Evolutionary conservation across 2,329 filamentous ascomycete genomes (phyloP), one percentile per base, ranked within the genome.

Genomic region (Nemania serpens): DNA sequence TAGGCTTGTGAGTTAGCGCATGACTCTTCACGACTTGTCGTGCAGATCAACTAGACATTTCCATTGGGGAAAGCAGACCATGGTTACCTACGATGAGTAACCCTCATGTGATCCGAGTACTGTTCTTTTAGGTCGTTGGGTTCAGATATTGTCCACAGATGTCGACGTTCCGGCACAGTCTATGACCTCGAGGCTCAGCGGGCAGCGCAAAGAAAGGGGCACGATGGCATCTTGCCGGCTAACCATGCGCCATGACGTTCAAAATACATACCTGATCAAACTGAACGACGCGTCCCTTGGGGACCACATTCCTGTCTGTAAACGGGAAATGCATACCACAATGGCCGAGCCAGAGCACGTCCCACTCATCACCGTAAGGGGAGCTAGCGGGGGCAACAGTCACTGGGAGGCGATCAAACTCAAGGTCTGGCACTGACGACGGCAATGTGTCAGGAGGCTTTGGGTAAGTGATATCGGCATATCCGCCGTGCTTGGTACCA

Each of bases 271-370:
- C 36, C 36, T 39, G 11, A 39, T 39, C 36, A 39, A n/a, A 39
- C 22, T 66, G 69, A n/a, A 75, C 68, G 6, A 78, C 68, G 4
- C 74, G 71, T 0, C 69, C 71, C 39, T 71, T 71, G 2, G 75
- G 68, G 2, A 72, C 63, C 0, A 48, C 42, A 25, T 61, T 66
- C 55, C 34, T 58, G 51, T 49, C 59, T 17, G 18, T 6, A 33
- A 59, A 67, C 1, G 73, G 70, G 47, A 77, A 73, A 20, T 70
- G 65, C 69, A 74, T 74, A 5, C 78, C 78, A 59, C 81, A 82
- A 65, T 81, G 79, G 22, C 82, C 82, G 0, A 82, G 68, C 81
- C 81, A 83, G 9, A 84, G 75, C 2, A 83, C 62, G 59, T 84
- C 81, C 82, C 82, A 84, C 59, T 77, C 71, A 58, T 79, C 77